These are phyloP conservation scores for Aspergillus diversus DNA, from an alignment of 495 filamentous ascomycete genomes.

Conservation along the genomic window DNA sequence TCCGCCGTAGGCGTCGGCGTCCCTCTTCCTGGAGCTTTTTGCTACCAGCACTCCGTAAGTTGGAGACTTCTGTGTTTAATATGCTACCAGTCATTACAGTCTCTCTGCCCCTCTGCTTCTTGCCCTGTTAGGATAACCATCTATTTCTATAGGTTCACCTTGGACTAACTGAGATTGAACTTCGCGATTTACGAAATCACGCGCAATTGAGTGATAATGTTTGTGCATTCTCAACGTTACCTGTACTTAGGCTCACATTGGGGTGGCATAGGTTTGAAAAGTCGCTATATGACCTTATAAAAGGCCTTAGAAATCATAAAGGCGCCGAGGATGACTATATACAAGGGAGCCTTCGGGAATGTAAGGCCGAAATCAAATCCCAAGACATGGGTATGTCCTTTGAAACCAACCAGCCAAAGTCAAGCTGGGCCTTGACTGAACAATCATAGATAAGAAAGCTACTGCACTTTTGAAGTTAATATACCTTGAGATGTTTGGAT, in stretches of 20 bases:
- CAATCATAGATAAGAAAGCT: slow-evolving; percentile 81
- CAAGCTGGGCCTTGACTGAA: slow-evolving; percentile 27
- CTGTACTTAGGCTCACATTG: background rate
- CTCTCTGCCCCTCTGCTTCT: too few species aligned
- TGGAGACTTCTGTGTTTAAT: too few species aligned
- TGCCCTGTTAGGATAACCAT: too few species aligned
- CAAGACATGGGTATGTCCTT: slow-evolving; percentile 78
- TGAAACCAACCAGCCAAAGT: background rate
- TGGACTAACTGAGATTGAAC: slow-evolving; percentile 2
- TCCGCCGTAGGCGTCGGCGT: too few species aligned
- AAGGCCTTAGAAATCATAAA: slow-evolving; percentile 91
- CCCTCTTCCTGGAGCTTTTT: too few species aligned
- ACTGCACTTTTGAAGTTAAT: slow-evolving; percentile 93
- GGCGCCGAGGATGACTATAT: slow-evolving; percentile 94
- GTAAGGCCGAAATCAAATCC: slow-evolving; percentile 83
- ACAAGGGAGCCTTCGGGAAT: slow-evolving; percentile 88
- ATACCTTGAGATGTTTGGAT: slow-evolving; percentile 98
- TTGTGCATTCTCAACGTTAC: background rate
- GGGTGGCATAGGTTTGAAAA: slow-evolving; percentile 83
- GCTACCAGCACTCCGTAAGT: too few species aligned
- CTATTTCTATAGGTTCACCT: background rate
- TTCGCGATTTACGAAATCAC: background rate
- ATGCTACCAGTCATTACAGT: too few species aligned
- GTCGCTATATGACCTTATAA: slow-evolving; percentile 97
- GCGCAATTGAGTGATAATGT: slow-evolving; percentile 20